Evolutionary conservation across 495 filamentous ascomycete species (phyloP).

Genomic region (Lasiosphaeria ovina): DNA sequence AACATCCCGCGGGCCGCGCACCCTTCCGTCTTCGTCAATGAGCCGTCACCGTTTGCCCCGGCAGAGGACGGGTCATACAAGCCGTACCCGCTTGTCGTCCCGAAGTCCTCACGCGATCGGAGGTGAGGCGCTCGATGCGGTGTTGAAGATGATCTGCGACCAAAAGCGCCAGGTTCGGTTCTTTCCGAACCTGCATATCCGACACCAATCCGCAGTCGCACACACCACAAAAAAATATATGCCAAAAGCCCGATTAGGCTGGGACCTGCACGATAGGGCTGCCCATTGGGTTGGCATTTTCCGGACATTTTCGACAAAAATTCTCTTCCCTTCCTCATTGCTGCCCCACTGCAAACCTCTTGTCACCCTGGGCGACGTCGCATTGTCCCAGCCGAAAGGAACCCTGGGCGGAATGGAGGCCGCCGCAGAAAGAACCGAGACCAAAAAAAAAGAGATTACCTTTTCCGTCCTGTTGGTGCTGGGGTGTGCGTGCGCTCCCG

Average conservation of each 20-base stretch:
- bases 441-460: neutral
- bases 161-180: slow-evolving; percentile 11
- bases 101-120: slow-evolving; percentile 4
- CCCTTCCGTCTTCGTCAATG: slow-evolving; percentile 27
- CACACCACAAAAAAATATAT: neutral
- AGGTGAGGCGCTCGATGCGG: slow-evolving; percentile 6
- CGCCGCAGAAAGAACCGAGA: neutral
- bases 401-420: neutral
- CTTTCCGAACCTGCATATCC: slow-evolving; percentile 18
- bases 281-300: neutral
- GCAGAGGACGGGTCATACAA: slow-evolving; percentile 19
- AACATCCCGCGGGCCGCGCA: slow-evolving; percentile 20
- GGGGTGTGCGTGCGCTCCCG: neutral
- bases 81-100: slow-evolving; percentile 1
- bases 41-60: slow-evolving; percentile 15
- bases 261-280: slow-evolving; percentile 5
- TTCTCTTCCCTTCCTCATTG: slow-evolving; percentile 1
- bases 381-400: neutral
- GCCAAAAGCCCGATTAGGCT: slow-evolving; percentile 24
- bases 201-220: slow-evolving; percentile 13
- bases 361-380: neutral
- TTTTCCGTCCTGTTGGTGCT: neutral
- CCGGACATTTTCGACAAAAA: too few species aligned
- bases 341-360: slow-evolving; percentile 5
- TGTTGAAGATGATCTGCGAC: slow-evolving; percentile 2